phyloP scores from a whole-genome alignment of 257 asterid genomes.

The Fraxinus americana region DNA sequence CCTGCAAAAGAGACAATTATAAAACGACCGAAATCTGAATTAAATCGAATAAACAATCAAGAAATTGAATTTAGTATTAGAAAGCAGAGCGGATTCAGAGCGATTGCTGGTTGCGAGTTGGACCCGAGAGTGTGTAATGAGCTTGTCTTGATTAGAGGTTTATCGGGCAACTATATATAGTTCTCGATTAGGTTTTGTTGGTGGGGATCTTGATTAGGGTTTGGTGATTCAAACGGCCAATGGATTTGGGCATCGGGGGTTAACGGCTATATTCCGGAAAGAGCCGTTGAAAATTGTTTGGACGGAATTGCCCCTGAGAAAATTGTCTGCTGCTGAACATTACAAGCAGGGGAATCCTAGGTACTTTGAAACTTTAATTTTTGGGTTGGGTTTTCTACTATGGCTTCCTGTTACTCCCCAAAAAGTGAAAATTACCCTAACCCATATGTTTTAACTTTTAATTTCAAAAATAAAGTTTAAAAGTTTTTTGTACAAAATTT shows the following conservation, averaged over 20 bases:
- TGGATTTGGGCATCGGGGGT: slow-evolving; percentile 6
- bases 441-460: no score
- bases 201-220: slow-evolving; percentile 31
- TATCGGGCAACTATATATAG: slow-evolving; percentile 18
- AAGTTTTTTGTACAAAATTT: no score
- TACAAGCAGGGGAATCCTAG: no score
- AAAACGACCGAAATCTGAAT: slow-evolving; percentile 16
- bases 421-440: no score
- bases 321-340: no score
- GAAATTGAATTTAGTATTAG: not conserved
- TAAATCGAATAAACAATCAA: slow-evolving; percentile 21
- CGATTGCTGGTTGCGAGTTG: slow-evolving; percentile 1
- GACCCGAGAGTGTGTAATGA: not conserved
- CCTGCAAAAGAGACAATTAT: slow-evolving; percentile 48
- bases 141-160: no score
- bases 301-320: no score
- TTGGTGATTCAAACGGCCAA: slow-evolving; percentile 16
- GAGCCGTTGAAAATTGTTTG: slow-evolving; percentile 42
- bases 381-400: no score
- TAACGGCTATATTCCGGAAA: slow-evolving; percentile 51
- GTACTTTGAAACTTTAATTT: no score
- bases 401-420: no score
- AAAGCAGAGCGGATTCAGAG: slow-evolving; percentile 24
- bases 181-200: not conserved
- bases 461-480: no score